A percentile compares a stretch with the other conserved stretches of the same genome.
Conservation (phyloP, 768 basidiomycete genomes). For the Cyclocybe aegerita region DNA sequence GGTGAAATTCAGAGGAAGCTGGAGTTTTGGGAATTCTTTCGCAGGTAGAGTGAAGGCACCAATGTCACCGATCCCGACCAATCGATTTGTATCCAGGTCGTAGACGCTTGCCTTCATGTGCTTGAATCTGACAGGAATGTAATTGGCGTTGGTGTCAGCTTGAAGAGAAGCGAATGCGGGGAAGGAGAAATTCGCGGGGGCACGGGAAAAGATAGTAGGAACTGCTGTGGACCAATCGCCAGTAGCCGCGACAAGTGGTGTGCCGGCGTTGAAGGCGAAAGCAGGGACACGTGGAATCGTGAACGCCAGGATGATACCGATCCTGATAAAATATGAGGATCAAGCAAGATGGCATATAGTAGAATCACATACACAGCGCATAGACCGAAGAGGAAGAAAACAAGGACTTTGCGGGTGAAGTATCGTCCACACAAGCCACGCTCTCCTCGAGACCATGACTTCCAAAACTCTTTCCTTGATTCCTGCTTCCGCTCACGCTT, state of each 20-base stretch:
- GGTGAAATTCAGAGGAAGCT: conserved; percentile 80
- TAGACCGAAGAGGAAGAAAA: conserved; percentile 65
- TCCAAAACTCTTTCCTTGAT: conserved; percentile 58
- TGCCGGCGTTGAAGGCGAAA: conserved; percentile 57
- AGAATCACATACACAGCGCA: conserved; percentile 48
- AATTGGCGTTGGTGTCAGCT: conserved; percentile 73
- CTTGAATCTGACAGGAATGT: conserved; percentile 74
- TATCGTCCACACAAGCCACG: conserved; percentile 78
- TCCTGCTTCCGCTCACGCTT: conserved; percentile 62
- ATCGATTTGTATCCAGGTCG: conserved; percentile 63
- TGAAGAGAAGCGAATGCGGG: conserved; percentile 72
- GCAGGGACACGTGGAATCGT: conserved; percentile 81
- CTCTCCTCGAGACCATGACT: conserved; percentile 76
- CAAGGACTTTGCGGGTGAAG: conserved; percentile 71
- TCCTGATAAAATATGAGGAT: conserved; percentile 30
- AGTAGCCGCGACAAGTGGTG: conserved; percentile 61
- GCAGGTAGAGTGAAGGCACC: conserved; percentile 62
- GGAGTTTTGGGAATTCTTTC: conserved; percentile 60
- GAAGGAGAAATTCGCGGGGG: conserved; percentile 90
- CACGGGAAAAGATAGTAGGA: conserved; percentile 64
- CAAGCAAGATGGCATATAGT: conserved; percentile 7
- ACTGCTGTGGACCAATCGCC: conserved; percentile 56
- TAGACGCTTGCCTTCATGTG: conserved; percentile 66
- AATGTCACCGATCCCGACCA: conserved; percentile 68
- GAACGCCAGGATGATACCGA: conserved; percentile 73